These are phyloP conservation scores for Meira nashicola DNA, from an alignment of 1,284 basidiomycete genomes.

Conservation along the genomic window DNA sequence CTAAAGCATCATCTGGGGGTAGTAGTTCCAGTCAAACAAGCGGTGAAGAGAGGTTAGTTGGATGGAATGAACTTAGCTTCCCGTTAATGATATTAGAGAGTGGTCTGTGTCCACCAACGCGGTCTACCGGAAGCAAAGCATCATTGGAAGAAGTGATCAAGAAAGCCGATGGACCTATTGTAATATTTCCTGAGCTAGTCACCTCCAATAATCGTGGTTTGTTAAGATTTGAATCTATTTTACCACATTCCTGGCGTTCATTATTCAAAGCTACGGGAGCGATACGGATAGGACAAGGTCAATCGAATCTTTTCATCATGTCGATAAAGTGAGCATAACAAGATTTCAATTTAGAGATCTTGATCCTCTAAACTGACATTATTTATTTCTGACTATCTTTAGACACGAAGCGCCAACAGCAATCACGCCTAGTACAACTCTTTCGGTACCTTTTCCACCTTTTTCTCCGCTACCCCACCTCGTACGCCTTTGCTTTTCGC, in stretches of 20 bases:
- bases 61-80: not conserved
- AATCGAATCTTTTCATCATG: conserved; percentile 14
- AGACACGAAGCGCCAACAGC: conserved; percentile 9
- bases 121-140: too few relatives aligned
- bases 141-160: not conserved
- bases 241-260: conserved; percentile 10
- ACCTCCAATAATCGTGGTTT: conserved; percentile 13
- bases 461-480: conserved; percentile 3
- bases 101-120: not conserved
- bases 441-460: conserved; percentile 2
- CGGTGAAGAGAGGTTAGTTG: conserved; percentile 2
- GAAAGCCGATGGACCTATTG: not conserved
- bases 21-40: not conserved
- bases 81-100: not conserved
- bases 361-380: not conserved
- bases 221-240: not conserved
- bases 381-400: not conserved
- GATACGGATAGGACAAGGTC: conserved; percentile 10
- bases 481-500: not conserved
- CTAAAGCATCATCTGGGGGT: not conserved
- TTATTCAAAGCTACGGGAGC: conserved; percentile 11
- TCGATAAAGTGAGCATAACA: conserved; percentile 8
- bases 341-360: not conserved
- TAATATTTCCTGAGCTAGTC: conserved; percentile 12
- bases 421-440: not conserved